Evolutionary conservation across 192 early-diverging fungal genomes (phyloP), one percentile per base, ranked within the genome.

Genomic region (Haplosporangium gracile): DNA sequence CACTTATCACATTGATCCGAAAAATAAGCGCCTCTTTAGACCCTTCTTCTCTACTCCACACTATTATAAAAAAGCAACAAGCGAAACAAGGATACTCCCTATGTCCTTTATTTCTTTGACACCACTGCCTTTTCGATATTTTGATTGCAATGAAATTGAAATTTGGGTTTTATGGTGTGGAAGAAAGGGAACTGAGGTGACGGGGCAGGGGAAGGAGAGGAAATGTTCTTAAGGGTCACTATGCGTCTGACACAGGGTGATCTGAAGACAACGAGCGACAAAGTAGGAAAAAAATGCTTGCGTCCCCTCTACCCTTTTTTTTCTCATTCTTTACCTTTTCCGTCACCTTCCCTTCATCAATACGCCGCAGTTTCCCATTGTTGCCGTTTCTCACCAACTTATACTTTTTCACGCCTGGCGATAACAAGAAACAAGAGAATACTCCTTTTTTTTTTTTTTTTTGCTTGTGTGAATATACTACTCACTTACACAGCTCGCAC

Each of bases 1-100:
- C 60, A 34, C 60, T 65, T 65, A 26, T 38, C 5, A 32, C 65
- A 68, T 26, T 32, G 65, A 68, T 32, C n/a, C 26, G 65, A 68
- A 26, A 68, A 68, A 26, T 32, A 34, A 40, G 40, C 20, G 69
- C 40, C 60, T 65, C 60, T 65, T 65, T 65, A 65, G 60, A 65
- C 60, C 49, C 60, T 65, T 65, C 55, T 57, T 57, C 60, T 65
- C 60, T 65, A 65, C 60, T 65, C 60, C 65, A 26, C 34, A 22
- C 39, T 70, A 42, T 40, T 20, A 38, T 40, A 42, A 70, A 38
- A 42, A 38, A 20, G 43, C 43, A 22, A 10, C 38, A 68, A 32
- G 43, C 65, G 32, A 68, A 45, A 45, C 10, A 45, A 45, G 43
- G 43, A 45, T 11, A 43, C 43, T 15, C 43, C 43, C 13, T 45